Conservation (phyloP, 139 green algal genomes). For the Picochlorum sp. region DNA sequence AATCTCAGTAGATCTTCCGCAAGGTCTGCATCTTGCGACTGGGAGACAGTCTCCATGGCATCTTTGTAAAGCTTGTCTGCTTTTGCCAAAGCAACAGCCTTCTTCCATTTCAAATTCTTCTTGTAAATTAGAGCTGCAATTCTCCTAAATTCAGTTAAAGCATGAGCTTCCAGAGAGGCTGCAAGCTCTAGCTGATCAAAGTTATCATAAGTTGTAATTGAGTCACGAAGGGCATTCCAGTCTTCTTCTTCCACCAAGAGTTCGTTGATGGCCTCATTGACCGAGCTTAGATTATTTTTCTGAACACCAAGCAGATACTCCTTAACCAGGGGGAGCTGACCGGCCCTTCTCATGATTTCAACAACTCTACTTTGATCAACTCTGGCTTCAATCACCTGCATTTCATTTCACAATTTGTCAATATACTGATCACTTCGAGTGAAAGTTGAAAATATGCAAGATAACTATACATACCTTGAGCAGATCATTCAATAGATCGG, state of each 20-base stretch:
- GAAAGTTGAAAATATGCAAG: too few species aligned
- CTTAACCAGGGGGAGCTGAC: slow-evolving; percentile 88
- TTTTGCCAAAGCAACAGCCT: slow-evolving; percentile 80
- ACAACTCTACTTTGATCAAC: slow-evolving; percentile 92
- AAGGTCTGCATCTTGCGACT: slow-evolving; percentile 58
- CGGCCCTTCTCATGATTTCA: slow-evolving; percentile 74
- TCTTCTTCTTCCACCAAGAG: slow-evolving; percentile 97
- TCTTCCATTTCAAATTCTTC: slow-evolving; percentile 76
- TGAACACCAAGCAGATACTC: slow-evolving; percentile 84
- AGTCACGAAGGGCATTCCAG: slow-evolving; percentile 51
- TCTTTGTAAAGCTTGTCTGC: slow-evolving; percentile 76
- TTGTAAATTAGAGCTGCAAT: slow-evolving; percentile 89
- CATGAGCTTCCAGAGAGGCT: slow-evolving; percentile 78
- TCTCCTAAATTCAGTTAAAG: slow-evolving; percentile 93
- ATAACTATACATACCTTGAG: too few species aligned
- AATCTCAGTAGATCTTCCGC: slow-evolving; percentile 89
- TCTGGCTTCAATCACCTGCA: slow-evolving; percentile 74
- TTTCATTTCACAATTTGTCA: slow-evolving; percentile 9
- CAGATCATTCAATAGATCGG: slow-evolving; percentile 89
- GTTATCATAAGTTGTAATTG: slow-evolving; percentile 92
- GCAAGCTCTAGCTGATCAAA: slow-evolving; percentile 81
- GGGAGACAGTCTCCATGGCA: slow-evolving; percentile 88
- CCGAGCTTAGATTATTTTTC: slow-evolving; percentile 72
- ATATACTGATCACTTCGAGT: slow-evolving; percentile 5
- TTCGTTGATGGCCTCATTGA: slow-evolving; percentile 92